A percentile compares a stretch with the other conserved stretches of the same genome.
Conservation (phyloP, 768 basidiomycete species). For the Goffeauzyma gilvescens region DNA sequence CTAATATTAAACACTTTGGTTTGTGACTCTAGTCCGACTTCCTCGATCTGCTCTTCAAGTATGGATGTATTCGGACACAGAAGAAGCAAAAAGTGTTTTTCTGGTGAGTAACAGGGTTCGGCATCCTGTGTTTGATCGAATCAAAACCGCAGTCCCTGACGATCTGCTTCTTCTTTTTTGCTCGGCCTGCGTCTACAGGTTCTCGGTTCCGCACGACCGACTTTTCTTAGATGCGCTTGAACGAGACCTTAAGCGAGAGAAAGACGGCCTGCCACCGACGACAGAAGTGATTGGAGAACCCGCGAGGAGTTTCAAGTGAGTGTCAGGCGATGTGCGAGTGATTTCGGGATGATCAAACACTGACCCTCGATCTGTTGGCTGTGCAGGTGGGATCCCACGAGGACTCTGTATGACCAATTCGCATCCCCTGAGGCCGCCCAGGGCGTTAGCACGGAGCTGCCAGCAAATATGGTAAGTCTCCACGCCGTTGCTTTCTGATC, state of each 20-base stretch:
- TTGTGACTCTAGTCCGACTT: constrained; percentile 51
- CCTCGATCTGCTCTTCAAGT: constrained; percentile 83
- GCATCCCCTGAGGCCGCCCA: constrained; percentile 33
- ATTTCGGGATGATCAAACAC: neutral
- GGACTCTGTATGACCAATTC: constrained; percentile 78
- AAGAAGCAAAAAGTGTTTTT: constrained; percentile 99
- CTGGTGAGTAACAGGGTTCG: constrained; percentile 45
- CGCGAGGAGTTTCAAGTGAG: constrained; percentile 53
- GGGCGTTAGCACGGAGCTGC: too few species aligned
- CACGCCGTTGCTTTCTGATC: too few species aligned
- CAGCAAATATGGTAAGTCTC: too few species aligned
- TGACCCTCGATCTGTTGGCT: neutral
- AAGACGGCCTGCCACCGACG: constrained; percentile 70
- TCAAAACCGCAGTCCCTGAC: neutral
- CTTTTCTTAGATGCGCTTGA: constrained; percentile 93
- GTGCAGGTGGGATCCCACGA: constrained; percentile 53
- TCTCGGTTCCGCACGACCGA: constrained; percentile 89
- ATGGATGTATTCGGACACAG: constrained; percentile 89
- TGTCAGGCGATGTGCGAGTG: neutral
- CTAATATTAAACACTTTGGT: neutral
- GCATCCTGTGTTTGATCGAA: neutral
- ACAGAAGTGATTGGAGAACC: constrained; percentile 61
- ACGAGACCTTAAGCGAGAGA: constrained; percentile 86
- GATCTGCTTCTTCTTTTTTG: neutral
- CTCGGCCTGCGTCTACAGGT: constrained; percentile 48